phyloP scores from a whole-genome alignment of 345 rosid species.

The Camelina neglecta region DNA sequence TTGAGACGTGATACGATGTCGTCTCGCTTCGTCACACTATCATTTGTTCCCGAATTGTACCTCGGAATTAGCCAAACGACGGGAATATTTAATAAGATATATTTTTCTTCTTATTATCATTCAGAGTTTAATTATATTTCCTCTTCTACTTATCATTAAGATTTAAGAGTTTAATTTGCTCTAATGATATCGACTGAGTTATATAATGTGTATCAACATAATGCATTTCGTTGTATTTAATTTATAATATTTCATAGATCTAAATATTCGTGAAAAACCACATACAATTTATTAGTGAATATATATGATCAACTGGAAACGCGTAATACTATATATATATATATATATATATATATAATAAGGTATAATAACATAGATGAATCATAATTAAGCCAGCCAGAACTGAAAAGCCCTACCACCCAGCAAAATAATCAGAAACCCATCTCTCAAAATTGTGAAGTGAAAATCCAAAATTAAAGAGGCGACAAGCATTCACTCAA shows the following conservation, averaged over 20 bases:
- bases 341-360: too few species aligned
- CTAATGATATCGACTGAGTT: conserved; percentile 10
- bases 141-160: neutral
- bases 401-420: too few species aligned
- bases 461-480: neutral
- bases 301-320: neutral
- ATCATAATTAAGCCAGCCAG: too few species aligned
- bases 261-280: neutral
- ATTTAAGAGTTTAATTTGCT: conserved; percentile 6
- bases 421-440: too few species aligned
- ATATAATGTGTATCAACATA: conserved; percentile 28
- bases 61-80: neutral
- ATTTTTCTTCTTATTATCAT: too few species aligned
- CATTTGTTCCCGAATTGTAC: conserved; percentile 28
- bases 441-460: too few species aligned
- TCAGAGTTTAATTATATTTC: neutral
- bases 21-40: conserved; percentile 31
- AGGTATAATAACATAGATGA: too few species aligned
- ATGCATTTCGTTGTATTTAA: conserved; percentile 4
- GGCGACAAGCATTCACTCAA: neutral
- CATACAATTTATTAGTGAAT: neutral
- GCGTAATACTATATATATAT: neutral
- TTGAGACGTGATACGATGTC: conserved; percentile 21
- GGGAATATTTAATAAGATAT: neutral
- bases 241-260: neutral